Evolutionary conservation across 2,329 filamentous ascomycete genomes (phyloP), one percentile per base, ranked within the genome.

Genomic region (Fusarium fujikuroi): DNA sequence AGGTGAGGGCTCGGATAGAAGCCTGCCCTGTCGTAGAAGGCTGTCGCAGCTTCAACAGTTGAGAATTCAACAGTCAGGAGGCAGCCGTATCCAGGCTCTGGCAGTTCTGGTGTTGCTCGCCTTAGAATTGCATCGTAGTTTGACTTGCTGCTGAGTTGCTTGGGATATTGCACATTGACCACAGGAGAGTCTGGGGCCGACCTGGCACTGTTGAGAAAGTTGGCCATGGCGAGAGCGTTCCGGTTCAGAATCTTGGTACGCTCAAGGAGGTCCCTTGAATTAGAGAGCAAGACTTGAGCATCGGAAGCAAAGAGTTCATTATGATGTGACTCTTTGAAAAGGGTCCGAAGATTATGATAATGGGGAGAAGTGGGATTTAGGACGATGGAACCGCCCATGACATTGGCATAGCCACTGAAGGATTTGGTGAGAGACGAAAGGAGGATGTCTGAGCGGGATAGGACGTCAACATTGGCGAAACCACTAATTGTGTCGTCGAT

Each of bases 391-490:
- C 85, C 88, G 39, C 81, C 87, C 81, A 90, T 85, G 53, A 87
- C 85, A 73, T 91, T 84, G 28, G 87, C 84, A 66, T 85, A 85
- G 21, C 89, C 89, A 67, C 81, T 88, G 75, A 91, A 90, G 4
- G 84, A 84, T 78, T 91, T 91, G n/a, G 88, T 90, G 21, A 90
- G 81, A 30, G 84, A 87, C 0, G 86, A 86, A 21, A 88, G 72
- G 36, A 91, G 68, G 1, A 89, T 77, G 70, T 91, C 88, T 4
- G 85, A 84, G 0, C 83, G 79, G 9, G 79, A 72, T 7, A 89
- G 77, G 39, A 91, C 77, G 75, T 90, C 86, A 65, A 88, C 76
- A 74, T 87, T 88, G 74, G 79, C 83, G 61, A 86, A 85, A 34
- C 82, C 83, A n/a, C 81, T 82, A 50, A 87, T 69, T 1, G 86